A percentile compares a stretch with the other conserved stretches of the same genome.
These are phyloP conservation scores for Conoideocrella luteorostrata DNA, from an alignment of 2,329 filamentous ascomycete species.

Conservation along the genomic window DNA sequence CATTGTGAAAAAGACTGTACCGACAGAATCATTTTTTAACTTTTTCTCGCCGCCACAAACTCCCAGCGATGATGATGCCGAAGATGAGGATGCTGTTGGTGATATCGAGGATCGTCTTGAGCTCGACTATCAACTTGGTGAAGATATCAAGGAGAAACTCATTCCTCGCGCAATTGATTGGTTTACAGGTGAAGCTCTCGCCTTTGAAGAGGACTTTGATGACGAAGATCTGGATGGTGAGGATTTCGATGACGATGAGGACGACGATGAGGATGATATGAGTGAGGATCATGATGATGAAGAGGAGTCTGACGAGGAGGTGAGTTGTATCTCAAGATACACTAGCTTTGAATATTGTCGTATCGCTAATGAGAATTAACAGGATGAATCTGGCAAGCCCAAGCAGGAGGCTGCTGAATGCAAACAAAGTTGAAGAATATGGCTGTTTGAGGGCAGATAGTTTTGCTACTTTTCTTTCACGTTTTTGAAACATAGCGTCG, in stretches of 20 bases:
- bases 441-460: neutral
- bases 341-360: constrained; percentile 9
- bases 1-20: constrained; percentile 97
- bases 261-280: constrained; percentile 83
- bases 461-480: neutral
- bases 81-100: constrained; percentile 69
- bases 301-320: constrained; percentile 72
- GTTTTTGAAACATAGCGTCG: constrained; percentile 3
- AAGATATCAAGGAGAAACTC: constrained; percentile 99
- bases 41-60: constrained; percentile 96
- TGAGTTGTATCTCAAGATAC: constrained; percentile 34
- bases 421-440: constrained; percentile 72
- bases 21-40: constrained; percentile 98
- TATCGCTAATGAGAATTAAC: constrained; percentile 11
- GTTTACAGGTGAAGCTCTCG: constrained; percentile 97
- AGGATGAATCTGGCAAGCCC: constrained; percentile 84
- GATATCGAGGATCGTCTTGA: constrained; percentile 98
- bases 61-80: constrained; percentile 62
- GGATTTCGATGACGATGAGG: constrained; percentile 54
- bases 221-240: constrained; percentile 64
- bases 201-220: constrained; percentile 80
- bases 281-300: constrained; percentile 81
- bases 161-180: constrained; percentile 98
- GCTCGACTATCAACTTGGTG: constrained; percentile 96
- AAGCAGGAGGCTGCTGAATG: constrained; percentile 93